Evolutionary conservation across 352 stramenopile species (phyloP).

Genomic region (Phytophthora colocasiae): DNA sequence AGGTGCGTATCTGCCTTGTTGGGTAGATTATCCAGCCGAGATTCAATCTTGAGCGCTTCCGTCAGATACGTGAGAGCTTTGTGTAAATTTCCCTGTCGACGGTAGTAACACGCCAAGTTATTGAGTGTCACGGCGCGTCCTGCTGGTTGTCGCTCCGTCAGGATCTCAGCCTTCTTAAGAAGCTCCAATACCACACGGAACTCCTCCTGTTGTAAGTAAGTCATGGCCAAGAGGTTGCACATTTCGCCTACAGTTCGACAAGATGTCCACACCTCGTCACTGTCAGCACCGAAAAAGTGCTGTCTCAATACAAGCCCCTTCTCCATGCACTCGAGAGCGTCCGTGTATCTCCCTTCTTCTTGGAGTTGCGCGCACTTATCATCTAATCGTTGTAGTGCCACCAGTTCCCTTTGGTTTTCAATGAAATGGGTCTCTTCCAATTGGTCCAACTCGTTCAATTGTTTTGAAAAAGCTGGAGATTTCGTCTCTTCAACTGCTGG

Average conservation of each 20-base stretch:
- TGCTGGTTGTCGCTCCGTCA: slow-evolving; percentile 88
- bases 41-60: slow-evolving; percentile 93
- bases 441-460: slow-evolving; percentile 22
- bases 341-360: slow-evolving; percentile 92
- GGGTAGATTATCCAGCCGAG: slow-evolving; percentile 79
- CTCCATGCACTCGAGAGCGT: slow-evolving; percentile 95
- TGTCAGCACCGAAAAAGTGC: slow-evolving; percentile 94
- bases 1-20: slow-evolving; percentile 95
- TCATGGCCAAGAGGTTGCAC: slow-evolving; percentile 96
- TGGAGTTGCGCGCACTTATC: slow-evolving; percentile 92
- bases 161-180: slow-evolving; percentile 95
- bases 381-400: slow-evolving; percentile 90
- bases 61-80: slow-evolving; percentile 93
- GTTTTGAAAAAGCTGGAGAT: slow-evolving; percentile 6
- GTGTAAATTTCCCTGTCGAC: slow-evolving; percentile 91
- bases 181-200: slow-evolving; percentile 93
- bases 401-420: slow-evolving; percentile 86
- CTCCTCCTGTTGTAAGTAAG: slow-evolving; percentile 94
- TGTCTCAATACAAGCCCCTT: slow-evolving; percentile 92
- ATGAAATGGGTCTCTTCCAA: slow-evolving; percentile 61
- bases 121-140: slow-evolving; percentile 93
- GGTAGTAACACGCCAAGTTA: slow-evolving; percentile 95
- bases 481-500: slow-evolving; percentile 4
- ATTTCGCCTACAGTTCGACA: slow-evolving; percentile 96
- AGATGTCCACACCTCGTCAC: slow-evolving; percentile 88